These are phyloP conservation scores for Acmispon strigosus DNA, from an alignment of 306 rosid genomes.

Conservation along the genomic window DNA sequence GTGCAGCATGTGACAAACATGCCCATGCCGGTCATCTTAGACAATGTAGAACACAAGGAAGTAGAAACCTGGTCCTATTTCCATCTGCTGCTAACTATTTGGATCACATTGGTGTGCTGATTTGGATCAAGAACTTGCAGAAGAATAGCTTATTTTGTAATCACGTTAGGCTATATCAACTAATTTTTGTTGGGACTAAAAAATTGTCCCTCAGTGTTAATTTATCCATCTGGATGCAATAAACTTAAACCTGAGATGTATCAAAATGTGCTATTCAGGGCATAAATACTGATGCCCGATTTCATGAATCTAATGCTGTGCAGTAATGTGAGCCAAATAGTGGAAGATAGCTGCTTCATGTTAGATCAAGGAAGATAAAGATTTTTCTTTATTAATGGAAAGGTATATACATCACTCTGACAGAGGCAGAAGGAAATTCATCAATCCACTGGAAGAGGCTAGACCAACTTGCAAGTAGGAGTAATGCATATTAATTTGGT, in stretches of 20 bases:
- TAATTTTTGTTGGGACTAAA: not conserved
- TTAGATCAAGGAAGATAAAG: too few relatives aligned
- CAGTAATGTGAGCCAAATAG: not conserved
- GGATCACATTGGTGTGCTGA: constrained; percentile 3
- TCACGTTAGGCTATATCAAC: not conserved
- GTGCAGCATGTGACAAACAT: constrained; percentile 8
- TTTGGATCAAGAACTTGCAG: constrained; percentile 17
- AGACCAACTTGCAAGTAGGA: too few relatives aligned
- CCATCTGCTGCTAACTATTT: constrained; percentile 16
- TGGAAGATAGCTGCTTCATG: too few relatives aligned
- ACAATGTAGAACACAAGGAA: not conserved
- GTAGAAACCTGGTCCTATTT: not conserved
- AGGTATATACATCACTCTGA: too few relatives aligned
- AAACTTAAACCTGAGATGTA: not conserved
- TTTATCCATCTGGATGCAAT: not conserved
- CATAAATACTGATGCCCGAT: not conserved
- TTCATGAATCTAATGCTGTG: not conserved
- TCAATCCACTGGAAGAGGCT: too few relatives aligned
- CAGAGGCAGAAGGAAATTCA: too few relatives aligned
- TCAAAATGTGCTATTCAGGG: not conserved
- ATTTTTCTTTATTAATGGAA: too few relatives aligned
- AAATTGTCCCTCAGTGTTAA: constrained; percentile 15
- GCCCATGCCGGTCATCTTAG: not conserved
- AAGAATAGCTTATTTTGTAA: constrained; percentile 12
- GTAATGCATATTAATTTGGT: too few relatives aligned